Evolutionary conservation across 2,329 filamentous ascomycete genomes (phyloP).

Genomic region (Fonsecaea pedrosoi): DNA sequence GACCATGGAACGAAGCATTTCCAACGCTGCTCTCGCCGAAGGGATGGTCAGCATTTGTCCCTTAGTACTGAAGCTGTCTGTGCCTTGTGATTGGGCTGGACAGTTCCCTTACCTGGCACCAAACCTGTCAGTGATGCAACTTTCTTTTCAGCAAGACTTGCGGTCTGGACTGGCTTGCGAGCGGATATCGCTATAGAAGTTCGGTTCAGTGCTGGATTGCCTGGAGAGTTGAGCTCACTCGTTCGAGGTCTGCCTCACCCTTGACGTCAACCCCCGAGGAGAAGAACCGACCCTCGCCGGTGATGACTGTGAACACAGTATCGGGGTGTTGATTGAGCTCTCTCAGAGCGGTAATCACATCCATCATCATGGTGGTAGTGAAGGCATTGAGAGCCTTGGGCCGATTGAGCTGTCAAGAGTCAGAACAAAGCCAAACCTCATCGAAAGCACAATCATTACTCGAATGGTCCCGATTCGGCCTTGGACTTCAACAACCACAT

Average conservation of each 20-base stretch:
- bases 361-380: slow-evolving; percentile 52
- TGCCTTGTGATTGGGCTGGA: too few relatives aligned
- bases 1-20: slow-evolving; percentile 46
- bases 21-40: neutral
- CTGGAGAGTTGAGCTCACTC: too few relatives aligned
- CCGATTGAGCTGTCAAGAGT: slow-evolving; percentile 45
- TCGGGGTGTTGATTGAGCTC: slow-evolving; percentile 54
- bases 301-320: slow-evolving; percentile 58
- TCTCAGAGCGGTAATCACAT: slow-evolving; percentile 52
- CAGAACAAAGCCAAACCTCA: neutral
- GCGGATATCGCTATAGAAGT: neutral
- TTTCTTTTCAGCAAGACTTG: neutral
- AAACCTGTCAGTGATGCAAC: neutral
- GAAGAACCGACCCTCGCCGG: slow-evolving; percentile 66
- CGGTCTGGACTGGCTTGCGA: neutral
- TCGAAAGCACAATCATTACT: neutral
- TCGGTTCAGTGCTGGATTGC: too few relatives aligned
- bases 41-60: too few relatives aligned
- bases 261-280: slow-evolving; percentile 83
- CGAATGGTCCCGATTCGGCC: neutral
- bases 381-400: slow-evolving; percentile 57
- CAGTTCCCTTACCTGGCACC: neutral
- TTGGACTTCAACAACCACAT: neutral
- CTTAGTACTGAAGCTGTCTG: too few relatives aligned
- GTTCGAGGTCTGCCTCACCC: neutral